Base-by-base conservation (phyloP, 495 filamentous ascomycete genomes). In the Astrothelium macrocarpum region DNA sequence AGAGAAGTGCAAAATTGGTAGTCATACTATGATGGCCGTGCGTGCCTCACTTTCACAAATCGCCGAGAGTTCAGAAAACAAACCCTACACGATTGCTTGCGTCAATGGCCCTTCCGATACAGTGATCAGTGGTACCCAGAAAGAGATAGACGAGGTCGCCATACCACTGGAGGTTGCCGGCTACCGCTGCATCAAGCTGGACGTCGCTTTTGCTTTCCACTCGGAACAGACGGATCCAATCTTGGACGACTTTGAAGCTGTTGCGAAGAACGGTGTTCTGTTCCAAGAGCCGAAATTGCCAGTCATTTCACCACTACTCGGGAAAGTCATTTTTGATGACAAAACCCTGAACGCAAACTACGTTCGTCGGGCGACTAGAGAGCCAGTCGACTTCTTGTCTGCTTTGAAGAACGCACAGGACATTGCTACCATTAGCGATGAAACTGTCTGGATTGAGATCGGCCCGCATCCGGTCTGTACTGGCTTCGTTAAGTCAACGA, bases 121-220 rank as follows among this genome's bases (percentile, higher is more conserved):
- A 0, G 73, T 77, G 1, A 28, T 78, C 25, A 71, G 73, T 59
- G 76, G 76, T 1, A 29, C 64, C 4, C 28, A 34, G 7, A 59
- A 61, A 1, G 65, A 73, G 1, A 68, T 77, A 25, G 32, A 64
- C 12, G 58, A 11, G 23, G 20, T 73, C 0, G 31, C 25, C 1
- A 53, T 63, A 2, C 28, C 36, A 11, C 62, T 76, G 2, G 18
- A 64, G 28, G 26, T 39, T 0, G 31, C 61, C 2, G 71, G 72
- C 10, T 31, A 68, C 25, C 69, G 71, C 53, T 68, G 60, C 9
- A 64, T 81, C 0, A 84, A 83, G 65, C 79, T 94, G 2, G 82
- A 85, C 36, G 83, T 91, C 14, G 86, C 87, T 29, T 93, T 85
- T 62, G 90, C 90, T 14, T 94, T 91, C 80, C 90, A 95, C 72